Evolutionary conservation across 2,329 filamentous ascomycete species (phyloP), one percentile per base, ranked within the genome.

Genomic region (Calonectria pseudoreteaudii): DNA sequence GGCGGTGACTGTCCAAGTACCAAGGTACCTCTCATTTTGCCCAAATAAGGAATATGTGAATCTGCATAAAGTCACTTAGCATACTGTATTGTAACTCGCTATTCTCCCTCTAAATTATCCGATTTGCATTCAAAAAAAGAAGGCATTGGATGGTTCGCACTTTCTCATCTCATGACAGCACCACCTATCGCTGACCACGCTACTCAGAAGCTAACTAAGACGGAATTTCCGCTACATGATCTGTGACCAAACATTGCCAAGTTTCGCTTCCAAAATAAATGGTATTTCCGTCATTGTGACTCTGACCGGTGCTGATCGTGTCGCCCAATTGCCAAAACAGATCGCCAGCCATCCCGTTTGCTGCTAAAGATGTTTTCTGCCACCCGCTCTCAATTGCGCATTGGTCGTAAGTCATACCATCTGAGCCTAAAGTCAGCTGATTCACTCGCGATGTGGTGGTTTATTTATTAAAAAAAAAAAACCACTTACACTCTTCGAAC

Each of bases 371-470:
- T 4, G 82, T 80, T 47, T 79, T 66, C 71, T 86, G 76, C 76
- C 85, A 90, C 76, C 92, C 89, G 77, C 84, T 83, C 71, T 93
- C 92, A 76, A 84, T 83, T 53, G 76, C 65, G 73, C 82, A 83
- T 72, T 82, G 79, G 60, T 80, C 74, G 16, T 66, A 69, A 8
- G 76, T 73, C 49, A 77, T 73, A 30, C 81, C 81, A 38, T 82
- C 81, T 82, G 11, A 26, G 34, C 62, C 38, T 65, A 13, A 11
- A 5, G 62, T 75, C 23, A 69, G 56, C 36, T 26, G n/a, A 34
- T 30, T 26, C 20, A 20, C 49, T 31, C 49, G 14, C 23, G 18
- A 60, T 36, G 16, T 9, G 3, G 26, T 16, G 1, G 11, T 31
- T 49, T 47, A 14, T n/a, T n/a, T n/a, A n/a, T n/a, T n/a, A n/a